Evolutionary conservation across 495 filamentous ascomycete genomes (phyloP), one percentile per base, ranked within the genome.

Genomic region (Viridothelium virens): DNA sequence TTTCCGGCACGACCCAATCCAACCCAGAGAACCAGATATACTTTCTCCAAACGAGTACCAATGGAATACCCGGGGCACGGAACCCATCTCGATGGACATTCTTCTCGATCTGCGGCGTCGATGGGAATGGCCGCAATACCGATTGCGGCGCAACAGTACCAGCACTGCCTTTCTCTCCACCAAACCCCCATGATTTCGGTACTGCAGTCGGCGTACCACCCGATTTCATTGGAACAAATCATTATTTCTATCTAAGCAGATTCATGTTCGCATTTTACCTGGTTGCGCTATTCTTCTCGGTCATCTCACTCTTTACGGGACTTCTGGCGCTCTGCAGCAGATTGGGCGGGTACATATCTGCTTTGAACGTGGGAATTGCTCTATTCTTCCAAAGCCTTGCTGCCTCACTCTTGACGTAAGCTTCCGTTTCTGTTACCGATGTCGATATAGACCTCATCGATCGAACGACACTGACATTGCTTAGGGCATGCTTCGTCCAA

Each of bases 21-120:
- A 82, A 75, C 12, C 92, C 92, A 4, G 79, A 91, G 18, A 84
- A 87, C 69, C 70, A 87, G 50, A 89, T 91, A 70, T 96, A 87
- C 79, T 95, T 96, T 82, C 84, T 96, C 38, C 82, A 88, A 72
- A 88, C 87, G 70, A 81, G 85, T 73, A 93, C 90, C 14, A 76
- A 79, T 56, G 84, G 79, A 71, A 91, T 95, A 61, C 70, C 68
- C 71, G 78, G 86, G 11, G 84, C 84, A 31, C 82, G 85, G 31
- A 39, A 82, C 41, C 68, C 83, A 7, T 86, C 90, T 7, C 85
- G 92, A 77, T 96, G 92, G 92, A 94, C 91, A 2, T 93, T 87
- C 78, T 93, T 92, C 84, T 85, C 87, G 70, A 75, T 93, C n/a
- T 89, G 86, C 75, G 73, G 77, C 36, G 83, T 82, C 37, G 73